These are phyloP conservation scores for Leishmania mexicana DNA, from an alignment of 208 protist genomes.

Conservation along the genomic window DNA sequence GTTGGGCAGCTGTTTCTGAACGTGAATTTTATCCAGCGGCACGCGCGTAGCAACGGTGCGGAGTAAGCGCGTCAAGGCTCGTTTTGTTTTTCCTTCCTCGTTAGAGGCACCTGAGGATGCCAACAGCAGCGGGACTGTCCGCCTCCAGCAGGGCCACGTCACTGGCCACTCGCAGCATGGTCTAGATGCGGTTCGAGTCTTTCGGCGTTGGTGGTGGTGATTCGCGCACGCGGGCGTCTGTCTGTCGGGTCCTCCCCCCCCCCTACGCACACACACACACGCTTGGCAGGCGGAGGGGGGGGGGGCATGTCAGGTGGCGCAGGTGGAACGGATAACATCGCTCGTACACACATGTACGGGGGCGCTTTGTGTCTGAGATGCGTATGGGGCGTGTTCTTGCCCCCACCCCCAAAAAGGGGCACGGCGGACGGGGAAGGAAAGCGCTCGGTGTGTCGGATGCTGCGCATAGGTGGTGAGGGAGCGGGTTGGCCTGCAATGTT, in stretches of 20 bases:
- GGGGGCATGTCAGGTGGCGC: not conserved
- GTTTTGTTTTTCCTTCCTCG: not conserved
- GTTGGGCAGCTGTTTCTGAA: slow-evolving; percentile 67
- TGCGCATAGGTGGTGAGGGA: not conserved
- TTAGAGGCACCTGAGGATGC: not conserved
- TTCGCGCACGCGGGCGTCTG: not conserved
- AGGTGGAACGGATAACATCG: not conserved
- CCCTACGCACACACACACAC: not conserved
- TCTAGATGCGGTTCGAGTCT: not conserved
- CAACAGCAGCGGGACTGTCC: not conserved
- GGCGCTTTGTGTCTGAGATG: not conserved
- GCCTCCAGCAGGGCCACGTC: not conserved
- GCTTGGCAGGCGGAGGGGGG: too few species aligned
- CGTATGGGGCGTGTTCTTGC: too few species aligned
- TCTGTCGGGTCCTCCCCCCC: not conserved
- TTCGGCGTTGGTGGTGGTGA: not conserved
- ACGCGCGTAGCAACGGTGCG: not conserved
- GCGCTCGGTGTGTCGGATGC: not conserved
- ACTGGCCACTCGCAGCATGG: not conserved
- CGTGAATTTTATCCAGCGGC: slow-evolving; percentile 39
- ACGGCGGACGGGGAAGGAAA: not conserved
- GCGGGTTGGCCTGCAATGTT: not conserved
- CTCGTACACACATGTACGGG: not conserved
- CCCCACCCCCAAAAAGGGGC: too few species aligned
- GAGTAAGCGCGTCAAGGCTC: not conserved